These are phyloP conservation scores for Artemisia argyi DNA, from an alignment of 129 eudicot genomes.

Conservation along the genomic window DNA sequence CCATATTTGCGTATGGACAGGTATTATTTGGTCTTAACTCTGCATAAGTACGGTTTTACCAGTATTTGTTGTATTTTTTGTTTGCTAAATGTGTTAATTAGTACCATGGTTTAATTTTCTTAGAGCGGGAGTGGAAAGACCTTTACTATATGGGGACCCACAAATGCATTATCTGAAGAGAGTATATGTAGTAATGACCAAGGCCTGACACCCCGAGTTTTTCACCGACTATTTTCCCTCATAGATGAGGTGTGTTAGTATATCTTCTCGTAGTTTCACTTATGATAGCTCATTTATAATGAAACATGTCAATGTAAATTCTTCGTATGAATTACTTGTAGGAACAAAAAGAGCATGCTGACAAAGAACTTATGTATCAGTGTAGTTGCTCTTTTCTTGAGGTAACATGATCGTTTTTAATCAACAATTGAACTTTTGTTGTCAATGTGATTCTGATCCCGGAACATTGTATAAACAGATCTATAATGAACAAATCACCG, in stretches of 20 bases:
- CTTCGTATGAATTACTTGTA: slow-evolving; percentile 23
- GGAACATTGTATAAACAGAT: slow-evolving; percentile 48
- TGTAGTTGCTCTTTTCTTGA: slow-evolving; percentile 97
- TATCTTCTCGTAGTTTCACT: not conserved
- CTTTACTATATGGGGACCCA: slow-evolving; percentile 99
- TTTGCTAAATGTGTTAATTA: not conserved
- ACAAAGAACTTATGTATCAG: slow-evolving; percentile 75
- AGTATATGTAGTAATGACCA: slow-evolving; percentile 33
- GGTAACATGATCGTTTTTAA: slow-evolving; percentile 43
- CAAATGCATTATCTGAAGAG: slow-evolving; percentile 77
- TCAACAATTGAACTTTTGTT: not conserved
- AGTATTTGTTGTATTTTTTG: not conserved
- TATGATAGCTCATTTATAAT: not conserved
- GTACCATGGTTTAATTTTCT: slow-evolving; percentile 4
- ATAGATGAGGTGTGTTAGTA: slow-evolving; percentile 58
- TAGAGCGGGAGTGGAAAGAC: slow-evolving; percentile 99
- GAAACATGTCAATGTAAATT: not conserved
- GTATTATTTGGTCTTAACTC: slow-evolving; percentile 30
- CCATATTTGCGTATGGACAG: slow-evolving; percentile 98
- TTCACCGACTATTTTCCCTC: slow-evolving; percentile 63
- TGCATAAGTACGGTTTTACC: too few relatives aligned
- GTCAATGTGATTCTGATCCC: slow-evolving; percentile 16
- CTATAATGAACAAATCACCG: slow-evolving; percentile 93
- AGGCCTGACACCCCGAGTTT: slow-evolving; percentile 88
- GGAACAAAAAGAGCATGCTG: slow-evolving; percentile 81